phyloP scores from a whole-genome alignment of 495 filamentous ascomycete species.

The Penicillium riverlandense region DNA sequence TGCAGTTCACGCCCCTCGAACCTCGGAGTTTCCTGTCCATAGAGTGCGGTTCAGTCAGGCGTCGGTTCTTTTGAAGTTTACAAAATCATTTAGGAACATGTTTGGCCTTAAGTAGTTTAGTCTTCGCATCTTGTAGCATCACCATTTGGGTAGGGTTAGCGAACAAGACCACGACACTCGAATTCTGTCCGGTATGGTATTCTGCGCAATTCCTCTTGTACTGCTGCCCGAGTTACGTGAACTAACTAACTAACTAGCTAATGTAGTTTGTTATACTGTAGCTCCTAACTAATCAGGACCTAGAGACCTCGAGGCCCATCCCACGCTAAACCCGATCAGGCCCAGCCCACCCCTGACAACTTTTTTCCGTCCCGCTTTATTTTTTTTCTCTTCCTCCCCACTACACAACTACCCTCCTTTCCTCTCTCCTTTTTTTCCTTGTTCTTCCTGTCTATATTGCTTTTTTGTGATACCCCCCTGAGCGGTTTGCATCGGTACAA shows the following conservation, averaged over 20 bases:
- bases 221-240: no score
- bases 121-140: no score
- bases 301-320: not conserved
- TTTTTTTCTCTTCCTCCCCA: conserved; percentile 14
- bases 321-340: conserved; percentile 13
- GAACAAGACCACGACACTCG: no score
- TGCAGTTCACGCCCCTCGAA: conserved; percentile 5
- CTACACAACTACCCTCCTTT: conserved; percentile 5
- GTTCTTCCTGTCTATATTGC: conserved; percentile 18
- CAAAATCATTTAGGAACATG: no score
- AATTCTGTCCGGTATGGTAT: no score
- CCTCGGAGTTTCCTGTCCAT: conserved; percentile 10
- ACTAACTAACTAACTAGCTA: no score
- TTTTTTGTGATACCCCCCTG: conserved; percentile 33
- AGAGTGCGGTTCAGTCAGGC: conserved; percentile 4
- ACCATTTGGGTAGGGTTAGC: no score
- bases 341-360: conserved; percentile 11
- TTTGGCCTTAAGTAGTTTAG: no score
- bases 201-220: no score
- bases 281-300: no score
- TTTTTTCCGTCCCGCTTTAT: conserved; percentile 15
- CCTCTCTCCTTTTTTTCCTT: conserved; percentile 13
- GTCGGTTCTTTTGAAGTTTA: not conserved
- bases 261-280: no score
- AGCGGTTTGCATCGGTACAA: conserved; percentile 29